Conservation (phyloP, 257 asterid genomes). For the Ehretia macrophylla region DNA sequence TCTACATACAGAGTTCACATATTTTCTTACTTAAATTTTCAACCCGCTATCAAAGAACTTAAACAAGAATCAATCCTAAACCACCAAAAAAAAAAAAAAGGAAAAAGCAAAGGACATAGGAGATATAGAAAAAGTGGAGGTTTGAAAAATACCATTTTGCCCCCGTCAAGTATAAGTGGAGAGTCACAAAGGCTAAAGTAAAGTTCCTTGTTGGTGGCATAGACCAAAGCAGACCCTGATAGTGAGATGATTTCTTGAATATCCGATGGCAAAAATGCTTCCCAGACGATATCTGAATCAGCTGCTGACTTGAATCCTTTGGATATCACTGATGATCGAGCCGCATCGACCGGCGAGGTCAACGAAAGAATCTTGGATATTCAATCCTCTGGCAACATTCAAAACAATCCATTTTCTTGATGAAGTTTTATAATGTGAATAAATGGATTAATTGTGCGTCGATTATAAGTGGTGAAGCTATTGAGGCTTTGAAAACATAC, state of each 20-base stretch:
- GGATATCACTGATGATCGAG: conserved; percentile 7
- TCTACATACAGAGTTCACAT: too few species aligned
- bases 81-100: too few species aligned
- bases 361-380: conserved; percentile 18
- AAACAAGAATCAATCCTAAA: too few species aligned
- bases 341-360: conserved; percentile 23
- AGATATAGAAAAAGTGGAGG: background rate
- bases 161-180: conserved; percentile 7
- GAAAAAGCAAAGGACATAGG: too few species aligned
- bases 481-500: too few species aligned
- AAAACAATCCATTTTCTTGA: background rate
- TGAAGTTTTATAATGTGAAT: too few species aligned
- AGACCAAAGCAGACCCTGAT: background rate
- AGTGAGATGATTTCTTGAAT: conserved; percentile 1
- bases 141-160: conserved; percentile 3
- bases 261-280: conserved; percentile 8
- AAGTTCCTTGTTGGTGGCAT: background rate
- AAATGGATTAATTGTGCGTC: too few species aligned
- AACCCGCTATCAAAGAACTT: too few species aligned
- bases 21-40: too few species aligned
- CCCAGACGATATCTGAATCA: conserved; percentile 27
- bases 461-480: too few species aligned
- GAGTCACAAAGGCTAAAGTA: conserved; percentile 7
- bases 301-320: conserved; percentile 23
- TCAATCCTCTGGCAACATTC: conserved; percentile 20